Conservation (phyloP, 768 basidiomycete species). For the Psilocybe subaeruginosa region DNA sequence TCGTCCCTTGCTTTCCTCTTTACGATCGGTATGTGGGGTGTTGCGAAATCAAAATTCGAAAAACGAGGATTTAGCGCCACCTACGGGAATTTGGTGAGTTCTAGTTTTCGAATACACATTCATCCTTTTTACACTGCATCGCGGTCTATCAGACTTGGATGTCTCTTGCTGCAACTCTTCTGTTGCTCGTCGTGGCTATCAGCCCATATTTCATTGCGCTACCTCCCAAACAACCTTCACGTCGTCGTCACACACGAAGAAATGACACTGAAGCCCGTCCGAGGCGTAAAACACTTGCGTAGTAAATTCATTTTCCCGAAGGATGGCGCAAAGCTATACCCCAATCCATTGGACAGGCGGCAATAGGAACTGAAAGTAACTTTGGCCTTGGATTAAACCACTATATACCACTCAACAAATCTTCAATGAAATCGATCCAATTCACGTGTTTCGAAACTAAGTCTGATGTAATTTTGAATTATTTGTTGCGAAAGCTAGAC, state of each 20-base stretch:
- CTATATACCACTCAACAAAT: no score
- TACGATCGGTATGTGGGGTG: constrained; percentile 37
- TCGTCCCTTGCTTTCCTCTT: constrained; percentile 39
- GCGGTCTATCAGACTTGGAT: constrained; percentile 33
- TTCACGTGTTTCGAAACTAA: no score
- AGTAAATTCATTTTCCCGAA: neutral
- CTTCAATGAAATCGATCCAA: no score
- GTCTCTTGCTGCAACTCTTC: constrained; percentile 33
- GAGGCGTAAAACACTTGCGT: neutral
- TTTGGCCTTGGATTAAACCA: no score
- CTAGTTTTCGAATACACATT: neutral
- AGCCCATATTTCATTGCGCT: constrained; percentile 20
- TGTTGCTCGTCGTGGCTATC: constrained; percentile 27
- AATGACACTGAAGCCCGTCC: constrained; percentile 10
- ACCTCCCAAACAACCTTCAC: constrained; percentile 11
- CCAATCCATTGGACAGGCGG: no score
- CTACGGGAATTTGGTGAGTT: constrained; percentile 40
- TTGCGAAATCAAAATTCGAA: constrained; percentile 35
- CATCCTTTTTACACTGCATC: neutral
- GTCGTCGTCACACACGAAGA: neutral
- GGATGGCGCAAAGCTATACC: no score
- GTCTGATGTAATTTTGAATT: no score
- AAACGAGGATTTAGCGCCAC: constrained; percentile 33
- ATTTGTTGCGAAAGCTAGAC: no score
- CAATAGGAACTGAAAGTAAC: no score